Evolutionary conservation across 192 early-diverging fungal species (phyloP).

Genomic region (Gryganskiella cystojenkinii): DNA sequence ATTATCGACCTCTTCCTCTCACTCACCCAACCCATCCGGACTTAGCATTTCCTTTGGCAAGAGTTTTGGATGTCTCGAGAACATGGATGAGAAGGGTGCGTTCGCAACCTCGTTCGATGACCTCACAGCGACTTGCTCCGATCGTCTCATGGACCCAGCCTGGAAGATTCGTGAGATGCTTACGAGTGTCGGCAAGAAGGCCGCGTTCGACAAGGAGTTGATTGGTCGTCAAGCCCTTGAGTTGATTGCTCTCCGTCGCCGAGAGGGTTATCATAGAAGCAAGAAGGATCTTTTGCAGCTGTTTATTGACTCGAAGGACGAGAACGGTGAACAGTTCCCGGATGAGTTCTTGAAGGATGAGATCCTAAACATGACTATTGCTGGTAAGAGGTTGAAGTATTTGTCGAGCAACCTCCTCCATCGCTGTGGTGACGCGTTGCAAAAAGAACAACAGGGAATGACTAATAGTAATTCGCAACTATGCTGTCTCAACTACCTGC

Average conservation of each 20-base stretch:
- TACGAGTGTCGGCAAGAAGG: conserved; percentile 11
- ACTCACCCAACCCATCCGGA: too few relatives aligned
- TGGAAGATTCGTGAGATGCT: conserved; percentile 46
- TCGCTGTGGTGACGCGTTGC: too few relatives aligned
- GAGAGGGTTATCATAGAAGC: not conserved
- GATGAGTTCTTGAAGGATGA: conserved; percentile 59
- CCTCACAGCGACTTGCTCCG: conserved; percentile 34
- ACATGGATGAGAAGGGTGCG: conserved; percentile 10
- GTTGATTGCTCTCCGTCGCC: conserved; percentile 36
- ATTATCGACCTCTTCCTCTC: not conserved
- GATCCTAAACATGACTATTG: conserved; percentile 53
- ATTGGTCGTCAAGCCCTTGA: conserved; percentile 23
- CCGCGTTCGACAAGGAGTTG: conserved; percentile 15
- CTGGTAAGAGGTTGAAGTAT: conserved; percentile 10
- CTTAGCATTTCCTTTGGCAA: conserved; percentile 37
- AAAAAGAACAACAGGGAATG: too few relatives aligned
- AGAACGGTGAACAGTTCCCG: conserved; percentile 46
- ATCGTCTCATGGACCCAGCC: conserved; percentile 36
- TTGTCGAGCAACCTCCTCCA: too few relatives aligned
- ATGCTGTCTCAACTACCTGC: not conserved
- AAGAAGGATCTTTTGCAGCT: conserved; percentile 54
- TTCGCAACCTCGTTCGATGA: conserved; percentile 67
- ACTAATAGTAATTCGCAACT: not conserved
- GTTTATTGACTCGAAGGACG: conserved; percentile 55
- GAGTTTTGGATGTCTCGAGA: conserved; percentile 39